Percentiles rank a stretch among this genome's conserved stretches.
These are phyloP conservation scores for Umbelopsis sp. DNA, from an alignment of 192 early-diverging fungal species.

Conservation along the genomic window DNA sequence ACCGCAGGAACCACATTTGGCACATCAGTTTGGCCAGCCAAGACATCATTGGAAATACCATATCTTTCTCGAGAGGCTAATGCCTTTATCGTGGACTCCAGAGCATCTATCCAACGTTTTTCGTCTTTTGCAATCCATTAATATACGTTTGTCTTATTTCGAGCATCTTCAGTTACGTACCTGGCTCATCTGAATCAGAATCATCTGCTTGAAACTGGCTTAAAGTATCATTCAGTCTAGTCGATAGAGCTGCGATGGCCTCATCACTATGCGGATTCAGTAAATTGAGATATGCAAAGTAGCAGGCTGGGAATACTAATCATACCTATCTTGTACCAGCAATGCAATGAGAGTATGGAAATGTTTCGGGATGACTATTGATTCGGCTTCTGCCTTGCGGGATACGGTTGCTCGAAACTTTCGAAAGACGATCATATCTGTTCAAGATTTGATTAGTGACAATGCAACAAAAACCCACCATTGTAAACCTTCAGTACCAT, in stretches of 20 bases:
- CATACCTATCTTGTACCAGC: constrained; percentile 25
- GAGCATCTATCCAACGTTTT: not conserved
- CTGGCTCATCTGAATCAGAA: constrained; percentile 6
- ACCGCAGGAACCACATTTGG: not conserved
- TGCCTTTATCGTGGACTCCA: constrained; percentile 6
- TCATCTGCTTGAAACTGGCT: constrained; percentile 34
- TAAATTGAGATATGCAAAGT: not conserved
- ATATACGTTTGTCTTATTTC: not conserved
- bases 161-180: not conserved
- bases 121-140: constrained; percentile 6
- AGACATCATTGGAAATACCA: constrained; percentile 6
- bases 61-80: constrained; percentile 18
- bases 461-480: not conserved
- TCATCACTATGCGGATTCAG: constrained; percentile 29
- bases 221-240: constrained; percentile 28
- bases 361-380: not conserved
- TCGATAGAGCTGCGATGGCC: constrained; percentile 10
- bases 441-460: not conserved
- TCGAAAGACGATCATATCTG: constrained; percentile 26
- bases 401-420: not conserved
- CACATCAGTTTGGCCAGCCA: not conserved
- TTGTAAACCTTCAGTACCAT: constrained; percentile 18
- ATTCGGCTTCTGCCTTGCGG: not conserved
- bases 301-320: not conserved
- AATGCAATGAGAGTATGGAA: not conserved